Conservation (phyloP, 257 asterid genomes). For the Solanum sejunctum region DNA sequence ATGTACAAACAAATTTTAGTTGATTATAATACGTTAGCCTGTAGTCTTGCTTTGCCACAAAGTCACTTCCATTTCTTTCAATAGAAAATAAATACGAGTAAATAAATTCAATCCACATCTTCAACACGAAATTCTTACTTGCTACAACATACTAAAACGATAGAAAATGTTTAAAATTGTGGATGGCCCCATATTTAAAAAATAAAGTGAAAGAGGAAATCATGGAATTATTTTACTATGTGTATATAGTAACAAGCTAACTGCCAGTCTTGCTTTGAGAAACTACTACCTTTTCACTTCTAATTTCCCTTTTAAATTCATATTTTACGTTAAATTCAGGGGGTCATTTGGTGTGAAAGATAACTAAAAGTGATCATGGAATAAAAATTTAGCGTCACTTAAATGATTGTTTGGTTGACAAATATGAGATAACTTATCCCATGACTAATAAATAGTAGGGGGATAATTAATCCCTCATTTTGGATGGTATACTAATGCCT, state of each 20-base stretch:
- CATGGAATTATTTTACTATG: not conserved
- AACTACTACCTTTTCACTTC: not conserved
- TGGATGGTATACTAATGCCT: too few species aligned
- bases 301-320: not conserved
- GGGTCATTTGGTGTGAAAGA: too few species aligned
- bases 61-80: not conserved
- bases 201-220: not conserved
- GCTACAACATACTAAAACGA: not conserved
- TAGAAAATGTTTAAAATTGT: not conserved
- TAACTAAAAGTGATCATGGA: too few species aligned
- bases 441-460: too few species aligned
- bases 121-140: not conserved
- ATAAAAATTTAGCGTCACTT: too few species aligned
- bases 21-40: not conserved
- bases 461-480: too few species aligned
- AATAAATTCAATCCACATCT: not conserved
- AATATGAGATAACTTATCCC: too few species aligned
- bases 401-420: too few species aligned
- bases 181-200: not conserved
- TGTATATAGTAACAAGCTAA: not conserved
- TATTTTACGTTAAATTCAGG: not conserved
- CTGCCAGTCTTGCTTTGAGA: not conserved
- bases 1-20: not conserved
- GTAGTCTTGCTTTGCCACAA: not conserved
- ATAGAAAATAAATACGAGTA: not conserved